Evolutionary conservation across 2,329 filamentous ascomycete genomes (phyloP).

Genomic region (Botrytis paeoniae): DNA sequence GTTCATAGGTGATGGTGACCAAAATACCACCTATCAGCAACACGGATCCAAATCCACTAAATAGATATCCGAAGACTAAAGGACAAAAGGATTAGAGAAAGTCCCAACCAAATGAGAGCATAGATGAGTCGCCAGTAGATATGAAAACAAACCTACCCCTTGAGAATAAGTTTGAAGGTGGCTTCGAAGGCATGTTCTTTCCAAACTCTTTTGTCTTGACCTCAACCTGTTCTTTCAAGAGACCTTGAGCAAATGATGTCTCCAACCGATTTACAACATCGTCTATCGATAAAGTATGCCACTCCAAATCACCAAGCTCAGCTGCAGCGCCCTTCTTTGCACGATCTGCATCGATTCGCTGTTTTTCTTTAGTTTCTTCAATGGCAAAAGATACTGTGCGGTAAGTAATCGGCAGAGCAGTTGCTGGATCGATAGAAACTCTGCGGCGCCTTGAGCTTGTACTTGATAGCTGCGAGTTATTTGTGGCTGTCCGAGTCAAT

Average conservation of each 20-base stretch:
- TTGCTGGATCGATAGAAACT: conserved; percentile 40
- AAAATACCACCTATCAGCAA: conserved; percentile 65
- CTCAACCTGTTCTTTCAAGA: conserved; percentile 55
- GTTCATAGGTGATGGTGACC: conserved; percentile 73
- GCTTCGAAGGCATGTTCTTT: conserved; percentile 62
- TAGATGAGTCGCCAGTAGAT: not conserved
- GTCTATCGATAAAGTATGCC: conserved; percentile 58
- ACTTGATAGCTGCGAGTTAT: conserved; percentile 23
- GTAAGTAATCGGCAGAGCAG: conserved; percentile 50
- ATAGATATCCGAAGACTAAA: conserved; percentile 62
- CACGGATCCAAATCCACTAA: conserved; percentile 71
- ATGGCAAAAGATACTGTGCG: conserved; percentile 55
- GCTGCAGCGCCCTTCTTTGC: conserved; percentile 43
- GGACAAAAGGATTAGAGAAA: not conserved
- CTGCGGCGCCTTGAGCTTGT: conserved; percentile 24
- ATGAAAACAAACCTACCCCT: conserved; percentile 36
- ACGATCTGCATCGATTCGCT: conserved; percentile 42
- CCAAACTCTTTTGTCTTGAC: conserved; percentile 58
- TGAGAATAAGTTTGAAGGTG: conserved; percentile 56
- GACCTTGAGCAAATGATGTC: conserved; percentile 53
- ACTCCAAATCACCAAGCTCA: conserved; percentile 62
- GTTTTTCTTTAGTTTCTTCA: conserved; percentile 50
- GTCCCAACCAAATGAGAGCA: not conserved
- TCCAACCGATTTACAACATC: conserved; percentile 58
- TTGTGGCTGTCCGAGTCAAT: conserved; percentile 24